Percentiles rank a stretch among this genome's conserved stretches.
Conservation (phyloP, 371 early-diverging fungal genomes). For the Chytridiales sp. region DNA sequence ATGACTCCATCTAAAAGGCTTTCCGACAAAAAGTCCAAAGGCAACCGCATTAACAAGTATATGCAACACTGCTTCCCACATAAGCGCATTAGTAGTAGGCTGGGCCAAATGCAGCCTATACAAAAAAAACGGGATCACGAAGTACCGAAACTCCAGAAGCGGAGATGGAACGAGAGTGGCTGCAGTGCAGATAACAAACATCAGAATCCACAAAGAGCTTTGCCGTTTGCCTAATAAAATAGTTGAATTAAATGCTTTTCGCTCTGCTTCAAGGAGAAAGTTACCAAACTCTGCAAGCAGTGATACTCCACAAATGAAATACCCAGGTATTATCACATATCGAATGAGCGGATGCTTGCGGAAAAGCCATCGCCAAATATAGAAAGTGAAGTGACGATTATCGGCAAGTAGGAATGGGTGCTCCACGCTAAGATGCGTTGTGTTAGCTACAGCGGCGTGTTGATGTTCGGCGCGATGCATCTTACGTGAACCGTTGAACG, state of each 20-base stretch:
- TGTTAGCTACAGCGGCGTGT: neutral
- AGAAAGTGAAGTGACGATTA: constrained; percentile 94
- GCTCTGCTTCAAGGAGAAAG: neutral
- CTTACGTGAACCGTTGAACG: constrained; percentile 61
- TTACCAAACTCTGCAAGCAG: neutral
- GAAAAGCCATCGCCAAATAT: constrained; percentile 84
- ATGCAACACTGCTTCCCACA: constrained; percentile 51
- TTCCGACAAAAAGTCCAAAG: constrained; percentile 66
- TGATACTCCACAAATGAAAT: constrained; percentile 38
- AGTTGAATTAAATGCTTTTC: neutral
- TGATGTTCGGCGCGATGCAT: neutral
- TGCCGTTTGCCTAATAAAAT: constrained; percentile 8
- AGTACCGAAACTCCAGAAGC: constrained; percentile 92
- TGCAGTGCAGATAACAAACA: constrained; percentile 48
- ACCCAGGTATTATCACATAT: constrained; percentile 66
- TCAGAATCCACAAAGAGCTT: constrained; percentile 29
- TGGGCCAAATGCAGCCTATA: constrained; percentile 63
- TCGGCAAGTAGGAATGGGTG: constrained; percentile 95
- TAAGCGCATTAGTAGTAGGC: constrained; percentile 13
- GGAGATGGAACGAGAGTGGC: constrained; percentile 86
- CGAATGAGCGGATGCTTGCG: constrained; percentile 53
- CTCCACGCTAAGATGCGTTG: constrained; percentile 58
- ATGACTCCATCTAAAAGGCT: constrained; percentile 72
- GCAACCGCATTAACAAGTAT: constrained; percentile 57
- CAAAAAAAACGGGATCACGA: constrained; percentile 80